phyloP scores from a whole-genome alignment of 257 asterid species.

The Ilex aquifolium region DNA sequence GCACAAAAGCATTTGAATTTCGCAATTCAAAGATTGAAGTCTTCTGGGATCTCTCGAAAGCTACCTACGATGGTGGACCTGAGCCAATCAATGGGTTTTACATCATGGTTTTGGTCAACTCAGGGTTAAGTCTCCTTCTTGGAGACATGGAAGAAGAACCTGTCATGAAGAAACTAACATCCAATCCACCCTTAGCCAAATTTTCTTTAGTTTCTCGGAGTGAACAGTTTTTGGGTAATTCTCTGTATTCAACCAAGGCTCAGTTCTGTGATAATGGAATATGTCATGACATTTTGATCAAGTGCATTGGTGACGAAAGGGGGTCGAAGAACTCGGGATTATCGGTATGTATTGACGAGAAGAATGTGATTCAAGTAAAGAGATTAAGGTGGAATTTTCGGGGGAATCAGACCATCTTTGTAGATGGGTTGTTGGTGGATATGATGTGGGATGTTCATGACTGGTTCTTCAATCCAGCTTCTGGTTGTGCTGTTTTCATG shows the following conservation, averaged over 20 bases:
- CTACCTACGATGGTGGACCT: constrained; percentile 48
- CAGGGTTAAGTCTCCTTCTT: constrained; percentile 36
- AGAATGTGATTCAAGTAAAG: constrained; percentile 55
- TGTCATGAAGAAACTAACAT: constrained; percentile 24
- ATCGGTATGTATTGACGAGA: constrained; percentile 53
- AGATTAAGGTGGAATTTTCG: constrained; percentile 83
- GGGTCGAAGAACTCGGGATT: constrained; percentile 22
- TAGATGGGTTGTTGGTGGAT: constrained; percentile 73
- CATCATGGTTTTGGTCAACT: constrained; percentile 34
- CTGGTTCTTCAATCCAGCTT: constrained; percentile 40
- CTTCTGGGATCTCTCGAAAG: constrained; percentile 63
- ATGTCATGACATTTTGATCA: constrained; percentile 53
- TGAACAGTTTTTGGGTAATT: constrained; percentile 44
- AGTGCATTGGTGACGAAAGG: constrained; percentile 27
- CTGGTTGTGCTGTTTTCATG: constrained; percentile 56
- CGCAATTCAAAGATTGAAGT: constrained; percentile 31
- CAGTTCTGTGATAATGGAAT: constrained; percentile 46
- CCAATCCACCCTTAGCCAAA: constrained; percentile 9
- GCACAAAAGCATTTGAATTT: constrained; percentile 33
- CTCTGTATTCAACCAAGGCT: constrained; percentile 46
- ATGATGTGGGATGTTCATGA: constrained; percentile 92
- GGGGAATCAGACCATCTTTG: constrained; percentile 69
- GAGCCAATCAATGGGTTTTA: constrained; percentile 57
- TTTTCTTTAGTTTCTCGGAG: constrained; percentile 41
- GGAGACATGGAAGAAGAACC: constrained; percentile 44